These are phyloP conservation scores for Colletotrichum scovillei DNA, from an alignment of 2,329 filamentous ascomycete genomes.

Conservation along the genomic window DNA sequence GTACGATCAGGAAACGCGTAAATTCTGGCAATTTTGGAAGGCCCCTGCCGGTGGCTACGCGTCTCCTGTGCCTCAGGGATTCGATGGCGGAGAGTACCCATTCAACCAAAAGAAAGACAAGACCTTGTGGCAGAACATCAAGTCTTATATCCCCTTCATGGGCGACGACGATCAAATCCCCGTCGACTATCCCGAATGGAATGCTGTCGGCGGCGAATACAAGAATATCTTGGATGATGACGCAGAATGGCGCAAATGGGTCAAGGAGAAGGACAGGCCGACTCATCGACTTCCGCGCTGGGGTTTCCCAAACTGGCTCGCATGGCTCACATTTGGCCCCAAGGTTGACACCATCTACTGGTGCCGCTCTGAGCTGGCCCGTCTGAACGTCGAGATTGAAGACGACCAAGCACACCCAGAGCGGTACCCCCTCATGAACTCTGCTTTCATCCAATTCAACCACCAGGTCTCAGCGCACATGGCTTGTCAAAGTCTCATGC, in stretches of 20 bases:
- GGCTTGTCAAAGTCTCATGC: constrained; percentile 92
- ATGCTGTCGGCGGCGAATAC: constrained; percentile 64
- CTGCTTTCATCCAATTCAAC: constrained; percentile 98
- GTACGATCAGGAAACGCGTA: constrained; percentile 55
- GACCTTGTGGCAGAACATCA: constrained; percentile 63
- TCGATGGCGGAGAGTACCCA: constrained; percentile 56
- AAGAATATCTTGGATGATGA: constrained; percentile 65
- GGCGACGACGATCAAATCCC: constrained; percentile 51
- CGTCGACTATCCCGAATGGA: constrained; percentile 71
- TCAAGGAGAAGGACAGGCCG: constrained; percentile 84
- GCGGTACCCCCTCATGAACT: constrained; percentile 91
- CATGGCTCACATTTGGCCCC: constrained; percentile 82
- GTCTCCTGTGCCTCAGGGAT: constrained; percentile 70
- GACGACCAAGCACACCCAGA: constrained; percentile 88
- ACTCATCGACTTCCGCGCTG: constrained; percentile 80
- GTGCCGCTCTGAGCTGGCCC: constrained; percentile 86
- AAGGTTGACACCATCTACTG: constrained; percentile 97
- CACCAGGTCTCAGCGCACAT: constrained; percentile 97
- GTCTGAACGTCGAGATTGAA: constrained; percentile 92
- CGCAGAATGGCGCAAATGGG: constrained; percentile 83
- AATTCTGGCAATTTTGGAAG: constrained; percentile 75
- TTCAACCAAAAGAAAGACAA: constrained; percentile 53
- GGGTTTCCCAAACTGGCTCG: constrained; percentile 72
- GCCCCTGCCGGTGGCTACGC: constrained; percentile 70
- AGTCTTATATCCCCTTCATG: constrained; percentile 61